phyloP scores from a whole-genome alignment of 176 grass and related monocot genomes.

The Ensete ventricosum region DNA sequence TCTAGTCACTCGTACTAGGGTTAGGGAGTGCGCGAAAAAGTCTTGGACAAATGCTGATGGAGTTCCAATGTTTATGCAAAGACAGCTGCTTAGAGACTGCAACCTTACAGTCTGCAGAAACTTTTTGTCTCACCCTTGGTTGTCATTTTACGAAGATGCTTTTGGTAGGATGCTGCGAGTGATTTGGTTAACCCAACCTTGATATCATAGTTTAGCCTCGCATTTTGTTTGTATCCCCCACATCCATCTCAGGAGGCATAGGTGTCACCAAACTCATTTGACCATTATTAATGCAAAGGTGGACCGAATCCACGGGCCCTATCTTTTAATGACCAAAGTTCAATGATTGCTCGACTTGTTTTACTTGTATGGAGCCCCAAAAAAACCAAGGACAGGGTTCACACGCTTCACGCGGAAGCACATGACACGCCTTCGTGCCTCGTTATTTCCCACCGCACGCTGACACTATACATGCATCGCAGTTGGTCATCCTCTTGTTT shows the following conservation, averaged over 20 bases:
- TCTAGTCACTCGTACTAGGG: no score
- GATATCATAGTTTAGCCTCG: neutral
- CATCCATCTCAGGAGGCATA: neutral
- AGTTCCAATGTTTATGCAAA: no score
- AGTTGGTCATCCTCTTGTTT: no score
- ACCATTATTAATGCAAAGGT: neutral
- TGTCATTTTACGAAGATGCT: neutral
- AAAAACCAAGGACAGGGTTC: neutral
- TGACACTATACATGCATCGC: no score
- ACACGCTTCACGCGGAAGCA: neutral
- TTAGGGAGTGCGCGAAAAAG: no score
- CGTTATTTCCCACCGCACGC: no score
- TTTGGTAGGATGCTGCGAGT: neutral
- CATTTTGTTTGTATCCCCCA: neutral
- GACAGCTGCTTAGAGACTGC: no score
- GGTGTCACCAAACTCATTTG: neutral
- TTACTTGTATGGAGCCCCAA: slow-evolving; percentile 1
- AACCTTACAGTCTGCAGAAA: neutral
- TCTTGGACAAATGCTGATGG: no score
- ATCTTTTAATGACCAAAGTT: neutral
- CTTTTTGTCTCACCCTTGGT: neutral
- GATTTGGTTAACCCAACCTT: neutral
- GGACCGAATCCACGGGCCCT: neutral
- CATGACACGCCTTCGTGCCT: neutral
- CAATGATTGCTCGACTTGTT: slow-evolving; percentile 5